Evolutionary conservation across 208 protist genomes (phyloP).

Genomic region (Entamoeba dispar): DNA sequence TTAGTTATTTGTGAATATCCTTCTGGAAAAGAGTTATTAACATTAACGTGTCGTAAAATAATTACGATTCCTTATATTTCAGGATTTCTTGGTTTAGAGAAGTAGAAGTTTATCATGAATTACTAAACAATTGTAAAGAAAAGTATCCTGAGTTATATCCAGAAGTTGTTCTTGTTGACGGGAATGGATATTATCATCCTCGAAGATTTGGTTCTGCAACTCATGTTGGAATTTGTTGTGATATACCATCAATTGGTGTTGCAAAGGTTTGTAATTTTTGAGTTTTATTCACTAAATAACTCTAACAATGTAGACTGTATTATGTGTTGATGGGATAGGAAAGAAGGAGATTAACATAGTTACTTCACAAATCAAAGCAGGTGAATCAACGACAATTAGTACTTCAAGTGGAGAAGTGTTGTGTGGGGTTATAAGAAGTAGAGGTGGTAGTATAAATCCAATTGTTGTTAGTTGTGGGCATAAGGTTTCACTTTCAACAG

Average conservation of each 20-base stretch:
- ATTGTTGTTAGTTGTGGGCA: too few species aligned
- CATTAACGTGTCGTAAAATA: neutral
- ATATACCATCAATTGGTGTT: neutral
- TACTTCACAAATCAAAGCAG: too few species aligned
- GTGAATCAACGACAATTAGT: too few species aligned
- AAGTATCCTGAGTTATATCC: neutral
- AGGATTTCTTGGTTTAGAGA: neutral
- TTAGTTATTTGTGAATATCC: neutral
- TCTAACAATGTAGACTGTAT: too few species aligned
- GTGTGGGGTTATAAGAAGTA: too few species aligned
- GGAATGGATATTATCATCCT: neutral
- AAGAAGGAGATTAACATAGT: too few species aligned
- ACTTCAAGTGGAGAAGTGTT: too few species aligned
- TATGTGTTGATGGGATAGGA: too few species aligned
- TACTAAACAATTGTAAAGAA: neutral
- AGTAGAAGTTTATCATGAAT: too few species aligned
- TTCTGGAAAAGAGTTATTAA: neutral
- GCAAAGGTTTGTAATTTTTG: neutral
- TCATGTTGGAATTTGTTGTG: neutral
- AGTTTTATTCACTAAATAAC: too few species aligned
- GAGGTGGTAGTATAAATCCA: too few species aligned
- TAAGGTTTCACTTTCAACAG: too few species aligned
- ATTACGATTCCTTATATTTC: neutral
- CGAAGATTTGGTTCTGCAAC: neutral
- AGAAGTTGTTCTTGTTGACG: neutral